A percentile compares a stretch with the other conserved stretches of the same genome.
phyloP scores from a whole-genome alignment of 2,329 filamentous ascomycete genomes.

The Polychaeton citri region DNA sequence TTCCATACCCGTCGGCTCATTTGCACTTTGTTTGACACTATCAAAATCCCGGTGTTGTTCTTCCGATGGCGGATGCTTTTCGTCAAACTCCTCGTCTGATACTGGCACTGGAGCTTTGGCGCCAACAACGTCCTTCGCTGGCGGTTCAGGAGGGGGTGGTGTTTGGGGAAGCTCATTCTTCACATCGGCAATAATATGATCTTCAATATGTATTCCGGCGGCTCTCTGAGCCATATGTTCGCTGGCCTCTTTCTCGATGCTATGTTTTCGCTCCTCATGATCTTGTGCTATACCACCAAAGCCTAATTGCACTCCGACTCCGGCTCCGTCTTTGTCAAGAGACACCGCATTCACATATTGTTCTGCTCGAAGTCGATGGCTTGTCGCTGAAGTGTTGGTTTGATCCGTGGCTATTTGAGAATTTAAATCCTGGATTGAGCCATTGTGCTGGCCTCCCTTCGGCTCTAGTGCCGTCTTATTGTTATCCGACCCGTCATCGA shows the following conservation, averaged over 20 bases:
- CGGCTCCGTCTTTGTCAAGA: too few species aligned
- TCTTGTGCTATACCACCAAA: too few species aligned
- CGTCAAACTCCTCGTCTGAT: slow-evolving; percentile 13
- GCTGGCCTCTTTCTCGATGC: slow-evolving; percentile 17
- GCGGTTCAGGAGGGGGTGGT: slow-evolving; percentile 17
- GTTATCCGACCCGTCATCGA: slow-evolving; percentile 5
- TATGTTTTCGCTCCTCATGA: slow-evolving; percentile 1
- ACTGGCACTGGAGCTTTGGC: slow-evolving; percentile 3
- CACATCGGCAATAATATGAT: slow-evolving; percentile 2
- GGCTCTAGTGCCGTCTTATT: slow-evolving; percentile 2
- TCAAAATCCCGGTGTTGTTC: slow-evolving; percentile 23
- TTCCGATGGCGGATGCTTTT: slow-evolving; percentile 16
- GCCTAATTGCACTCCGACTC: too few species aligned
- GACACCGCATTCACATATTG: too few species aligned
- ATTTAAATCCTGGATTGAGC: background rate
- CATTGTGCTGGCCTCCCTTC: background rate
- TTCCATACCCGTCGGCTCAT: slow-evolving; percentile 46
- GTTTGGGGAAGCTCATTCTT: slow-evolving; percentile 12
- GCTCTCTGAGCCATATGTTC: slow-evolving; percentile 18
- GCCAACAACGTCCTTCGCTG: slow-evolving; percentile 16
- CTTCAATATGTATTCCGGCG: slow-evolving; percentile 10
- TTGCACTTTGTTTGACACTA: slow-evolving; percentile 32
- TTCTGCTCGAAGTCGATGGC: too few species aligned
- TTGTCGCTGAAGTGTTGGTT: too few species aligned
- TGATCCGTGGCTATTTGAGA: too few species aligned